Evolutionary conservation across 2,329 filamentous ascomycete genomes (phyloP).

Genomic region (Hymenoscyphus scutula): DNA sequence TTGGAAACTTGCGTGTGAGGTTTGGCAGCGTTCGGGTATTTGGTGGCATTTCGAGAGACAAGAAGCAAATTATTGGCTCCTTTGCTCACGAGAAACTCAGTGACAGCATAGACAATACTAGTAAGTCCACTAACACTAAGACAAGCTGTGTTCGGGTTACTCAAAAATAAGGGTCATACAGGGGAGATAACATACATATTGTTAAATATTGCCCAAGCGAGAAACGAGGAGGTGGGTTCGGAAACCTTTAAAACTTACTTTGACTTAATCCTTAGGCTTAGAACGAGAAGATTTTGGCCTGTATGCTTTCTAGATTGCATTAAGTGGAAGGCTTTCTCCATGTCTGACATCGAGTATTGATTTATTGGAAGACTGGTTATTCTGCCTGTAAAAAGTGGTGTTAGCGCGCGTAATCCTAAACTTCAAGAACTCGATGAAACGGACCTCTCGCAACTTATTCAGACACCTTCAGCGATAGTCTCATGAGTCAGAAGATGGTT

Average conservation of each 20-base stretch:
- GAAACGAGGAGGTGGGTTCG: too few relatives aligned
- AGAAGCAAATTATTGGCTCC: constrained; percentile 31
- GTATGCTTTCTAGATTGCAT: constrained; percentile 19
- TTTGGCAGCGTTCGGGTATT: not conserved
- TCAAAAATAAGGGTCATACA: not conserved
- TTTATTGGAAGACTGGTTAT: not conserved
- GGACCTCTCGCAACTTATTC: not conserved
- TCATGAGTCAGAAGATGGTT: not conserved
- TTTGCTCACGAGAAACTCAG: constrained; percentile 18
- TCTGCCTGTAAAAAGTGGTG: not conserved
- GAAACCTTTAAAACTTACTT: too few relatives aligned
- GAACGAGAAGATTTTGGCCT: constrained; percentile 10
- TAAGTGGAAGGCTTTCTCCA: constrained; percentile 13
- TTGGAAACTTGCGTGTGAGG: not conserved
- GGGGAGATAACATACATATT: not conserved
- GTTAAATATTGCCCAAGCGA: too few relatives aligned
- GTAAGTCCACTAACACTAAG: constrained; percentile 28
- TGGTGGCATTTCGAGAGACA: constrained; percentile 15
- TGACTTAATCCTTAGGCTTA: not conserved
- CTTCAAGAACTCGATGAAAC: not conserved
- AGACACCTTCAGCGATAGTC: not conserved
- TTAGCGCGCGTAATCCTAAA: too few relatives aligned
- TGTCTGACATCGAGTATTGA: not conserved
- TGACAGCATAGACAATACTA: constrained; percentile 24
- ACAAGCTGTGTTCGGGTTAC: constrained; percentile 22